These are phyloP conservation scores for Moniliella sp. DNA, from an alignment of 1,284 basidiomycete species.

Conservation along the genomic window DNA sequence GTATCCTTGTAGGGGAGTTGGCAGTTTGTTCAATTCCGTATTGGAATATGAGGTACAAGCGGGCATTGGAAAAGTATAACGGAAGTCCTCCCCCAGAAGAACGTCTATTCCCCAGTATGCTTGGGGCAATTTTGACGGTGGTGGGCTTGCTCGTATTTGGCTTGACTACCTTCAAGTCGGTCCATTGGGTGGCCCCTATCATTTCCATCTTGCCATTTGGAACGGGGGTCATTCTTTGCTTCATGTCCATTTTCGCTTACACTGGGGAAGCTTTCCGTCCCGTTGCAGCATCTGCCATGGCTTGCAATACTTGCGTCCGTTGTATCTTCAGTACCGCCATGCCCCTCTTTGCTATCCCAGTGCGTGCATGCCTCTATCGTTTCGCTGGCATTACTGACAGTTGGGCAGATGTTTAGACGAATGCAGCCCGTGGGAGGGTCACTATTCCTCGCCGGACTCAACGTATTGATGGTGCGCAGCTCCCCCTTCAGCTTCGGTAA, in stretches of 20 bases:
- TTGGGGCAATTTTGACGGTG: constrained; percentile 2
- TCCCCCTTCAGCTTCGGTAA: too few relatives aligned
- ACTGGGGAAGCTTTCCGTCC: constrained; percentile 2
- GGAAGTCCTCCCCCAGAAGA: constrained; percentile 6
- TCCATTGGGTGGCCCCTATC: constrained; percentile 4
- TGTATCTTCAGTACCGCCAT: constrained; percentile 3
- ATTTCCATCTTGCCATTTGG: neutral
- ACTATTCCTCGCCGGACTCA: constrained; percentile 6
- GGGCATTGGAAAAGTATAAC: constrained; percentile 7
- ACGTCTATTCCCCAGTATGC: constrained; percentile 1
- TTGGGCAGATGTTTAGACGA: constrained; percentile 3
- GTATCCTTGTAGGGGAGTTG: constrained; percentile 48
- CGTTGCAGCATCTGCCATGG: constrained; percentile 9
- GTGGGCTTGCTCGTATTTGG: constrained; percentile 4
- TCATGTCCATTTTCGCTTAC: constrained; percentile 5
- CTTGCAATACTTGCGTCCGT: constrained; percentile 3
- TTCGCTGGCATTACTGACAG: too few relatives aligned
- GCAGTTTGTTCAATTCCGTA: constrained; percentile 43
- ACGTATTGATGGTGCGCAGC: constrained; percentile 7
- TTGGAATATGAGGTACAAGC: constrained; percentile 40
- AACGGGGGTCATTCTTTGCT: neutral
- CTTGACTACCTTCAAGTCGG: constrained; percentile 4
- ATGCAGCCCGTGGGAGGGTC: constrained; percentile 5
- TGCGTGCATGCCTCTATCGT: too few relatives aligned
- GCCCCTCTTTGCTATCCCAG: constrained; percentile 7